A percentile compares a stretch with the other conserved stretches of the same genome.
Evolutionary conservation across 2,329 filamentous ascomycete species (phyloP).

Genomic region (Endoconidiophora laricicola): DNA sequence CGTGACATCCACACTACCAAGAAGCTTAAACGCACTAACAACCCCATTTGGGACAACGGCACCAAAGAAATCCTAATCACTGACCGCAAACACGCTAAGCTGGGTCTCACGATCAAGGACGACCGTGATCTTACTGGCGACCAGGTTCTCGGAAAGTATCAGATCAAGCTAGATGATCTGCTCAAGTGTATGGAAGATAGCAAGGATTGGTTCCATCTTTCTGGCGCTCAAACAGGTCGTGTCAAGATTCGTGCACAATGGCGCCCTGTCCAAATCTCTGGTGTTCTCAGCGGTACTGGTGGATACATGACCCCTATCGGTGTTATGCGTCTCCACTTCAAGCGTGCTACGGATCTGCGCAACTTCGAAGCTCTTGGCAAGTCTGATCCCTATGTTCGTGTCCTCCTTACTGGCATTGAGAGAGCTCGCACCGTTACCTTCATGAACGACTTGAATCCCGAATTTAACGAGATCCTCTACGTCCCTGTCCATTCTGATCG

Average conservation of each 20-base stretch:
- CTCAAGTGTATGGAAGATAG: conserved; percentile 80
- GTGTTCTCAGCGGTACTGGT: conserved; percentile 57
- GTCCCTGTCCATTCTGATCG: conserved; percentile 72
- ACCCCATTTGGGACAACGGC: conserved; percentile 87
- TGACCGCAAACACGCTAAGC: conserved; percentile 74
- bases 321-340: conserved; percentile 87
- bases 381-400: conserved; percentile 84
- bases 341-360: conserved; percentile 63
- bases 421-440: conserved; percentile 89
- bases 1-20: conserved; percentile 80
- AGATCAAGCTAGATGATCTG: conserved; percentile 91
- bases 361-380: conserved; percentile 94
- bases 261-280: conserved; percentile 83
- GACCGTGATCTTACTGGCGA: conserved; percentile 74
- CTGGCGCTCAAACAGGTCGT: conserved; percentile 64
- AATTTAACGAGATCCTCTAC: conserved; percentile 92
- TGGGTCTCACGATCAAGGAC: conserved; percentile 89
- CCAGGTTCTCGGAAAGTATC: conserved; percentile 75
- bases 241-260: conserved; percentile 85
- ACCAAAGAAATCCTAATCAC: conserved; percentile 91
- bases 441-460: conserved; percentile 85
- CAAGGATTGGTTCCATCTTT: conserved; percentile 88
- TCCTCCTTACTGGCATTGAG: conserved; percentile 76
- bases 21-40: conserved; percentile 92
- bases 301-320: conserved; percentile 90